Evolutionary conservation across 345 rosid genomes (phyloP).

Genomic region (Adansonia digitata): DNA sequence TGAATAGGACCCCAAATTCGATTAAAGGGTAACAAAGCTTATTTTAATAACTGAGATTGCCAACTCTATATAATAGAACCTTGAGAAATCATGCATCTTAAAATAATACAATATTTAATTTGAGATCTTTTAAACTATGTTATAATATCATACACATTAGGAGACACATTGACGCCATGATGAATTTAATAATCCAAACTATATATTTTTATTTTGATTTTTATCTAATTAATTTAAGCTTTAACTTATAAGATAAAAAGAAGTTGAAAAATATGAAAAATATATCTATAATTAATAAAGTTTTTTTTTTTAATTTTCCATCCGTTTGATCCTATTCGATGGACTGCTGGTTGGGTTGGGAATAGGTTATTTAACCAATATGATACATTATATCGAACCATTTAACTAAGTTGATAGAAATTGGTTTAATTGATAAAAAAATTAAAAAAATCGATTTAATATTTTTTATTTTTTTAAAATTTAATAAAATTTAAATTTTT

Average conservation of each 20-base stretch:
- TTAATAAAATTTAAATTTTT: too few species aligned
- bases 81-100: not conserved
- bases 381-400: too few species aligned
- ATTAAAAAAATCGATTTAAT: too few species aligned
- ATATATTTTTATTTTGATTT: constrained; percentile 10
- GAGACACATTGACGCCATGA: constrained; percentile 29
- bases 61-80: not conserved
- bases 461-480: too few species aligned
- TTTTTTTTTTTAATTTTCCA: too few species aligned
- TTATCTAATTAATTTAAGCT: not conserved
- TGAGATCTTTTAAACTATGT: not conserved
- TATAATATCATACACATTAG: constrained; percentile 16
- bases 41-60: not conserved
- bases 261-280: not conserved
- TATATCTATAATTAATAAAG: too few species aligned
- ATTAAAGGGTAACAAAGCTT: not conserved
- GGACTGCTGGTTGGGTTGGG: too few species aligned
- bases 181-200: constrained; percentile 26
- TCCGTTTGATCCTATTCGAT: too few species aligned
- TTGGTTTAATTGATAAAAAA: too few species aligned
- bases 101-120: not conserved
- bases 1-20: not conserved
- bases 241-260: not conserved
- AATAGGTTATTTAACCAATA: too few species aligned
- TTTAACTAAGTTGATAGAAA: too few species aligned